phyloP scores from a whole-genome alignment of 192 early-diverging fungal genomes.

The Mortierella claussenii region DNA sequence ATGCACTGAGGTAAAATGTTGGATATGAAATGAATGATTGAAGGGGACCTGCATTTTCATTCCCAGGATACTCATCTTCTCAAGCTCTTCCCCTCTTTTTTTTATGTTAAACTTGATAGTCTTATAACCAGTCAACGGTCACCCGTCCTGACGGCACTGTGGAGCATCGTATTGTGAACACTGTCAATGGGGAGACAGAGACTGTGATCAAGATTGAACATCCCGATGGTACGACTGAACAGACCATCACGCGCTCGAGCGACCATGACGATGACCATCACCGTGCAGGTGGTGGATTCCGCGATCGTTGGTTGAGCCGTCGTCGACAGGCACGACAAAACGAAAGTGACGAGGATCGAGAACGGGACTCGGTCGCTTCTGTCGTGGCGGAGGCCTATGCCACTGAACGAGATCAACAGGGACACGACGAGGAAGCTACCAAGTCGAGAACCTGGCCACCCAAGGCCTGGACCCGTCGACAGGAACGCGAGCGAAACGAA shows the following conservation, averaged over 20 bases:
- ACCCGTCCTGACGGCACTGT: slow-evolving; percentile 41
- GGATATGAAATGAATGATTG: background rate
- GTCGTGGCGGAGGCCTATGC: slow-evolving; percentile 22
- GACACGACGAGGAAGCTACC: too few species aligned
- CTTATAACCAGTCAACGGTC: slow-evolving; percentile 38
- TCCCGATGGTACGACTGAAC: slow-evolving; percentile 32
- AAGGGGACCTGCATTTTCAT: background rate
- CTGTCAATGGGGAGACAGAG: slow-evolving; percentile 38
- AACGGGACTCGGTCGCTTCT: slow-evolving; percentile 14
- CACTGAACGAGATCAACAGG: too few species aligned
- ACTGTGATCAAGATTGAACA: slow-evolving; percentile 32
- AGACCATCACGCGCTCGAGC: slow-evolving; percentile 18
- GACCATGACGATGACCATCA: background rate
- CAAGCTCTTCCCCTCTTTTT: too few species aligned
- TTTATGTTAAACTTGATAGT: slow-evolving; percentile 7
- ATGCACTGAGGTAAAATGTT: slow-evolving; percentile 26
- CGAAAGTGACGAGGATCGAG: slow-evolving; percentile 24
- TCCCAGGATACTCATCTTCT: too few species aligned
- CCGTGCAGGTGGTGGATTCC: background rate
- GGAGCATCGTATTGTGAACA: slow-evolving; percentile 27
- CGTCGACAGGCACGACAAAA: background rate
- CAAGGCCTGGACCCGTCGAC: slow-evolving; percentile 26
- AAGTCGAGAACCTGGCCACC: slow-evolving; percentile 35
- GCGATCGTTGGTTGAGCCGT: slow-evolving; percentile 10
- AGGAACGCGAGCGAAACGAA: too few species aligned